Conservation (phyloP, 1,284 basidiomycete species). For the Fomitopsis pinicola region DNA sequence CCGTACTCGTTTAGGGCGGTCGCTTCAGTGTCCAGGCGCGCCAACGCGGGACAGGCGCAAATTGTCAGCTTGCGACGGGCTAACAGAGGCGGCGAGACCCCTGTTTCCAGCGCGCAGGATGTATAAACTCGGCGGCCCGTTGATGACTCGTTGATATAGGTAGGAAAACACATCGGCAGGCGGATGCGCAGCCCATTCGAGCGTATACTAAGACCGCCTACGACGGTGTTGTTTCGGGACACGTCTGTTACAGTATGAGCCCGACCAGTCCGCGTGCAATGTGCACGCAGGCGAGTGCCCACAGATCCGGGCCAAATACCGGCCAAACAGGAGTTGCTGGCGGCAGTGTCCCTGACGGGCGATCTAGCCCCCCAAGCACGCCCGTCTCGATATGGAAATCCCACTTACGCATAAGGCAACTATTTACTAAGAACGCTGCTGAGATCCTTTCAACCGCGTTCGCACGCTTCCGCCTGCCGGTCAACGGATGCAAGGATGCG, state of each 20-base stretch:
- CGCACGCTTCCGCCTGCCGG: background rate
- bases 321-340: background rate
- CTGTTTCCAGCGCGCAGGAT: background rate
- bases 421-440: background rate
- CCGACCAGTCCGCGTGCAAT: background rate
- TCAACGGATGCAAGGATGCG: background rate
- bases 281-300: background rate
- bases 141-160: background rate
- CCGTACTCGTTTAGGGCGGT: slow-evolving; percentile 1
- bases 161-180: background rate
- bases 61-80: background rate
- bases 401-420: background rate
- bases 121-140: background rate
- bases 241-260: background rate
- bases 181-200: background rate
- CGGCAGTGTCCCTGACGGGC: background rate
- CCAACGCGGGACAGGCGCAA: background rate
- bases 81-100: background rate
- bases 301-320: background rate
- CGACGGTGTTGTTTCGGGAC: background rate
- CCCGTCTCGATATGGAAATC: background rate
- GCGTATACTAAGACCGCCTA: background rate
- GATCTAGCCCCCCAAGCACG: background rate
- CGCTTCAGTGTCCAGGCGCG: background rate
- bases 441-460: background rate